Base-by-base conservation (phyloP, 305 asterid species). In the Fraxinus dipetala region DNA sequence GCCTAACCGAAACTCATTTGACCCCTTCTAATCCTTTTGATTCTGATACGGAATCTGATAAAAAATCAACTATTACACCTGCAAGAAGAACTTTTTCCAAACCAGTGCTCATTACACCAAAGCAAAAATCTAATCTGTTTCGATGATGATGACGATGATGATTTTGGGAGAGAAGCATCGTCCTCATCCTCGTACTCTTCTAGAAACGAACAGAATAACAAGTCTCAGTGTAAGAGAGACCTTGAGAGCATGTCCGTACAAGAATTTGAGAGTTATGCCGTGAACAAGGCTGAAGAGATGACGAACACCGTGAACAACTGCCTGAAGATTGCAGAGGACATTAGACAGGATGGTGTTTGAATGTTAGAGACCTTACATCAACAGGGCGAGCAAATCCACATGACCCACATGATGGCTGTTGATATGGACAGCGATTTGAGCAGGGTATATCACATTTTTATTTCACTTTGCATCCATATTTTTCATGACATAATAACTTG, bases 361-460 rank as follows among this genome's bases (percentile, higher is more conserved):
- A 94, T 97, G 0, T 93, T 95, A 3, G 98, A 93, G 32, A 94
- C 94, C 6, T 72, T 95, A 89, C 93, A 93, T 51, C 87, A 89
- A 40, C 99, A 95, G 79, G 99, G 99, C 0, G 98, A 95, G 82
- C 99, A 95, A 67, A 95, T 95, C 28, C 91, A 93, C 73, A 85
- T 95, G 43, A 95, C 98, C 3, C 99, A 95, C 79, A 82, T 86
- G 82, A 92, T 90, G 98, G 97, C 97, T 40, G 97, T 87, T 6
- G 92, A 93, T 61, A 93, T 95, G 92, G 98, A 95, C 20, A 79
- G 81, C 0, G 98, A 95, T 86, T 82, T 95, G 84, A 90, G 91
- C 86, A 92, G 90, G 97, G 99, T 91, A 78, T 6, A 13, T 79
- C 43, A 35, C 38, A 35, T 38, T 26, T 51, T 36, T 61, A 61